phyloP scores from a whole-genome alignment of 2,329 filamentous ascomycete genomes.

The Elsinoe fawcettii region DNA sequence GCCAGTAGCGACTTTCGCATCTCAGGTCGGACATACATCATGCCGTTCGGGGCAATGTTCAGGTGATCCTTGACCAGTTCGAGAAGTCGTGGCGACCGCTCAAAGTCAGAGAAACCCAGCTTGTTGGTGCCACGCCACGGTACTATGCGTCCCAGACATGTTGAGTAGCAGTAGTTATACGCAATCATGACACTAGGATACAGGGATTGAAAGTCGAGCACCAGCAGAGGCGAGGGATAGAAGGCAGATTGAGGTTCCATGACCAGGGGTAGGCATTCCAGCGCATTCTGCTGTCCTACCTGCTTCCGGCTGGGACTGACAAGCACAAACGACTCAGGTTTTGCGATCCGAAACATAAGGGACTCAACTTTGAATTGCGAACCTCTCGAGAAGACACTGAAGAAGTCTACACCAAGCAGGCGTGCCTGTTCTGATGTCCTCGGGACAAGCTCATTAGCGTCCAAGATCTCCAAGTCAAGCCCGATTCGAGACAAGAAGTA shows the following conservation, averaged over 20 bases:
- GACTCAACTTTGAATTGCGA: constrained; percentile 99
- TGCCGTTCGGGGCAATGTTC: constrained; percentile 90
- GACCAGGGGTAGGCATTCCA: constrained; percentile 88
- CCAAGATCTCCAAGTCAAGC: constrained; percentile 82
- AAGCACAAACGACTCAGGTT: constrained; percentile 88
- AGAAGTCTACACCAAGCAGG: constrained; percentile 89
- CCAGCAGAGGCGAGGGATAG: constrained; percentile 80
- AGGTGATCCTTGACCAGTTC: constrained; percentile 74
- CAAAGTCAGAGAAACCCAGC: constrained; percentile 87
- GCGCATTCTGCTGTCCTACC: constrained; percentile 84
- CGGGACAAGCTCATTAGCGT: constrained; percentile 78
- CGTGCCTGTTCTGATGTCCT: constrained; percentile 92
- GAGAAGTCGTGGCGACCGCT: constrained; percentile 65
- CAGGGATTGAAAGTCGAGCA: constrained; percentile 90
- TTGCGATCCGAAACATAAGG: constrained; percentile 96
- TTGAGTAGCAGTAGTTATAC: constrained; percentile 98
- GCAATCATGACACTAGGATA: constrained; percentile 99
- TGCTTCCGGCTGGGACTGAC: constrained; percentile 86
- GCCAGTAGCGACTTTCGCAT: constrained; percentile 85
- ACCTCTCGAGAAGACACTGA: constrained; percentile 86
- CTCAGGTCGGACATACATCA: constrained; percentile 83
- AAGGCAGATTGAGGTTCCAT: constrained; percentile 97
- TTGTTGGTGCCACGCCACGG: constrained; percentile 88
- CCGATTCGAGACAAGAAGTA: constrained; percentile 71
- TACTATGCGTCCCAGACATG: constrained; percentile 77